Base-by-base conservation (phyloP, 2,329 filamentous ascomycete species). In the Ascochyta rabiei region DNA sequence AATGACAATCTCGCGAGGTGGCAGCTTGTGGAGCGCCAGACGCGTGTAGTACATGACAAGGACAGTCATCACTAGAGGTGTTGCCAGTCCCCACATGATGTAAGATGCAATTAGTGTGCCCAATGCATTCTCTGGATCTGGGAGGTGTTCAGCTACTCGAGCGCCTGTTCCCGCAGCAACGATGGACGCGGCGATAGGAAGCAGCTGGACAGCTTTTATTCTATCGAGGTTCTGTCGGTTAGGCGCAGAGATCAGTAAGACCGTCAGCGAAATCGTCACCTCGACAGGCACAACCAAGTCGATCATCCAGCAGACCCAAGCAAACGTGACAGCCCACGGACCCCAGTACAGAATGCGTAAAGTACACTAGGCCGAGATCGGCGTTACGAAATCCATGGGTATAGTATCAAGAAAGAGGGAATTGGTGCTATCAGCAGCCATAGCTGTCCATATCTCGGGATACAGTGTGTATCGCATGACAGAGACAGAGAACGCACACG, bases 31-130 rank as follows among this genome's bases (percentile, higher is more conserved):
- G 2, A 90, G 71, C 4, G 84, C 85, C 9, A 91, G 78, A 10
- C 88, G 85, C 55, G 88, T 84, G 66, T 89, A 89, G 72, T 90
- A 91, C 33, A 90, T 81, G 10, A 84, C 84, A 23, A 90, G 75
- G 18, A 89, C 81, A 37, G 82, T 80, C 71, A 86, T 81, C 1
- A 86, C 83, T 45, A 90, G 73, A 0, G 82, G 83, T 2, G 81
- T 80, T 4, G 86, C 85, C 53, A 85, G 84, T 0, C 87, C 87
- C 86, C 86, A 90, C 60, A 90, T 82, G 15, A 89, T 76, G 67
- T 90, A 91, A 3, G 81, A 86, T 15, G 79, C 78, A n/a, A 89
- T 75, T 19, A 90, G 65, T 0, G 88, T 90, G 33, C 81, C 82
- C 18, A 88, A 70, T 4, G 84, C 84, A 60, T 86, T 80, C 16